These are phyloP conservation scores for Acanthamoeba royreba DNA, from an alignment of 208 protist species.

Conservation along the genomic window DNA sequence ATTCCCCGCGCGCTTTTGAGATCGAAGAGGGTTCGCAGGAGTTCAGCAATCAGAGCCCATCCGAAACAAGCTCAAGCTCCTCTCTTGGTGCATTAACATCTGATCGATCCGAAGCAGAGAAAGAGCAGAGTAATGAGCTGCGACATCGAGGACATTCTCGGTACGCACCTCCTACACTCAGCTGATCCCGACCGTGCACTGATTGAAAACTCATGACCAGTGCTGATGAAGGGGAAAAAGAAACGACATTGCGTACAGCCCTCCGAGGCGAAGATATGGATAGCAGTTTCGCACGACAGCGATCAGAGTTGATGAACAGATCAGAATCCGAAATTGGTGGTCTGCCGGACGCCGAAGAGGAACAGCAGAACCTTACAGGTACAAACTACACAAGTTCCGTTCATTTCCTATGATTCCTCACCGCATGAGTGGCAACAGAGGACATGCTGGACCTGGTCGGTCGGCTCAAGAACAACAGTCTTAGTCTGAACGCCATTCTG, in stretches of 20 bases:
- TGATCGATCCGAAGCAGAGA: not conserved
- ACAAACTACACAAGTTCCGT: not conserved
- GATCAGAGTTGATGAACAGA: not conserved
- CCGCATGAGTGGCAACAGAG: not conserved
- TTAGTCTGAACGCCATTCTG: not conserved
- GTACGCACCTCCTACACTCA: not conserved
- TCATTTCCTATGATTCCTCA: not conserved
- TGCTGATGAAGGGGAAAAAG: not conserved
- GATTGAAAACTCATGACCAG: not conserved
- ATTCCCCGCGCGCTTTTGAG: not conserved
- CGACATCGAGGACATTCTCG: not conserved
- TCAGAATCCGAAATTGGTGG: not conserved
- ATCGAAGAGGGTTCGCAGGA: too few relatives aligned
- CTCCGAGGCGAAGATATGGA: not conserved
- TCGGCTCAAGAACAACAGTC: constrained; percentile 12
- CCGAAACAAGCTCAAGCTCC: too few relatives aligned
- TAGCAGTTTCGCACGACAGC: not conserved
- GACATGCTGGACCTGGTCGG: not conserved
- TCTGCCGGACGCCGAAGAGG: not conserved
- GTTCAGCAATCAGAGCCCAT: too few relatives aligned
- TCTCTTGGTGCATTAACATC: too few relatives aligned
- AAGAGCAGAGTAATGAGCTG: not conserved
- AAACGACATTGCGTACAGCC: not conserved
- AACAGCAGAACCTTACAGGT: not conserved
- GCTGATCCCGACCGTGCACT: not conserved